Evolutionary conservation across 2,329 filamentous ascomycete genomes (phyloP).

Genomic region (Fusarium verrucosum): DNA sequence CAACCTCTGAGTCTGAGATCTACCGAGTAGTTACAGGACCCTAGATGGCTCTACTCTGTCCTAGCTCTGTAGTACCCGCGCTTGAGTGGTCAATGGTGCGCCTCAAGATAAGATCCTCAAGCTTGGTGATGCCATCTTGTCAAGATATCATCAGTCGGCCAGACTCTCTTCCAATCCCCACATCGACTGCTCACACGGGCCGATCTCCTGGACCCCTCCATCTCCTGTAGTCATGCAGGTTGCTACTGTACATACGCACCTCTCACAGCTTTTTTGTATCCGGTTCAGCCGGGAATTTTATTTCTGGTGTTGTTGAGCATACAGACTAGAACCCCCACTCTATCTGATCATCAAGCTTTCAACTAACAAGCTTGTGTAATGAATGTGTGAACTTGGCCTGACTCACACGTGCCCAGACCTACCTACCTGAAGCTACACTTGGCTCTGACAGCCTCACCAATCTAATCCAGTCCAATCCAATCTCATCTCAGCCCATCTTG

Average conservation of each 20-base stretch:
- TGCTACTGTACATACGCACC: too few species aligned
- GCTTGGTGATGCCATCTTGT: constrained; percentile 40
- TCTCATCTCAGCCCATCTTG: constrained; percentile 39
- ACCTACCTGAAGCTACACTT: constrained; percentile 5
- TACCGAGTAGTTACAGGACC: constrained; percentile 6
- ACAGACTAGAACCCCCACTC: constrained; percentile 12
- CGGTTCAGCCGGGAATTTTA: constrained; percentile 30
- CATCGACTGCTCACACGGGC: constrained; percentile 35
- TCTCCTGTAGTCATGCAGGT: too few species aligned
- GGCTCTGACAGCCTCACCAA: constrained; percentile 24
- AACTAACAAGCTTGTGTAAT: constrained; percentile 30
- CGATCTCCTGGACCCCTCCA: constrained; percentile 33
- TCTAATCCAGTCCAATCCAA: constrained; percentile 45
- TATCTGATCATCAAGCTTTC: constrained; percentile 13
- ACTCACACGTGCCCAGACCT: not conserved
- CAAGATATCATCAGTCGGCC: constrained; percentile 25
- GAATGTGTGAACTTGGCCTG: not conserved
- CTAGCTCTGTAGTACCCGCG: constrained; percentile 6
- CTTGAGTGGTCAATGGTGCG: constrained; percentile 25
- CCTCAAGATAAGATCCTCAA: constrained; percentile 33
- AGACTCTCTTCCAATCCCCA: constrained; percentile 16
- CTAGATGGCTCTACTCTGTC: constrained; percentile 3
- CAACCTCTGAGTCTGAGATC: not conserved
- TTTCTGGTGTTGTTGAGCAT: constrained; percentile 19
- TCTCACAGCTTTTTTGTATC: constrained; percentile 18